phyloP scores from a whole-genome alignment of 306 rosid genomes.

The Pterocarpus santalinus region DNA sequence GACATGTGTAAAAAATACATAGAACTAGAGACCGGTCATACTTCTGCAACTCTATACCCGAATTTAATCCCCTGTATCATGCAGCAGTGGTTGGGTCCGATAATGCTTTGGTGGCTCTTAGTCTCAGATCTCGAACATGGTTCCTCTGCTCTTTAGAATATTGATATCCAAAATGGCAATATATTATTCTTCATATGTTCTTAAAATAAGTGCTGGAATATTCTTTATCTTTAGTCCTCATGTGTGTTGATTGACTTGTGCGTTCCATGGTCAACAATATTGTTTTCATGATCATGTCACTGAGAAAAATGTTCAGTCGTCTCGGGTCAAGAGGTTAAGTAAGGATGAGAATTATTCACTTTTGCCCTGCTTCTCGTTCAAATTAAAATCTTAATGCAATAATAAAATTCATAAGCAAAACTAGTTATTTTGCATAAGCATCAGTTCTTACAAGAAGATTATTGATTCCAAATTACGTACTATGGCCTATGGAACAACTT shows the following conservation, averaged over 20 bases:
- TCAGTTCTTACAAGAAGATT: constrained; percentile 33
- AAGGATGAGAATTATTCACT: not conserved
- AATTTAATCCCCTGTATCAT: too few relatives aligned
- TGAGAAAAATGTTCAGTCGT: not conserved
- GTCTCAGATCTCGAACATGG: too few relatives aligned
- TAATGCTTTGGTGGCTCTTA: too few relatives aligned
- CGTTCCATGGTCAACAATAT: not conserved
- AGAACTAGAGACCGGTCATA: not conserved
- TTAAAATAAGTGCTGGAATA: not conserved
- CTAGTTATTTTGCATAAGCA: constrained; percentile 42
- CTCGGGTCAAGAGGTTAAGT: not conserved
- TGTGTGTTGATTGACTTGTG: not conserved
- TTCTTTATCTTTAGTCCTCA: not conserved
- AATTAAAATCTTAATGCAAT: not conserved
- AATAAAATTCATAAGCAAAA: constrained; percentile 31
- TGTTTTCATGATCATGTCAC: not conserved
- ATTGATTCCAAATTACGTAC: constrained; percentile 30
- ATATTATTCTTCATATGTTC: not conserved
- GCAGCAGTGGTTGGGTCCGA: not conserved
- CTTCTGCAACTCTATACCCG: not conserved
- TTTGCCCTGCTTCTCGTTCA: not conserved
- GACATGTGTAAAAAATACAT: too few relatives aligned
- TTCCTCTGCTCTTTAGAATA: too few relatives aligned
- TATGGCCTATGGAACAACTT: constrained; percentile 50
- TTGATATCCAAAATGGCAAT: not conserved